Base-by-base conservation (phyloP, 257 asterid genomes). In the Coffea canephora region DNA sequence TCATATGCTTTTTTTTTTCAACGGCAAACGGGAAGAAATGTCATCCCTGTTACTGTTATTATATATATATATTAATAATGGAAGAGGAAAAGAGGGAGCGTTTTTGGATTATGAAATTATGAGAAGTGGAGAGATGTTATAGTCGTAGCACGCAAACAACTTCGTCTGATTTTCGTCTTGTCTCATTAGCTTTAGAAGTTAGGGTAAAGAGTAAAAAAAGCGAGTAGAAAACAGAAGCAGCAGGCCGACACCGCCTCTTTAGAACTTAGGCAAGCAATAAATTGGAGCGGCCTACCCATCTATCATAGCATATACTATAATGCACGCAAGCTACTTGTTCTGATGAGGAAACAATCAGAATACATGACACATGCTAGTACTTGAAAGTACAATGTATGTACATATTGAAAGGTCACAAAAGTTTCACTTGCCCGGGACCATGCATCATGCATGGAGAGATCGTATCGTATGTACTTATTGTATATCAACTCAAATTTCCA, bases 351-450 rank as follows among this genome's bases (percentile, higher is more conserved):
- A 76, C 77, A 57, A 64, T 61, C 45, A 7, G 64, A 46, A 45
- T 45, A 75, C 82, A 82, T 31, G 23, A 72, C 79, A 79, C 81
- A 83, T 73, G 85, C 78, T 80, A 81, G 96, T 92, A 93, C 96
- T 89, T 91, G 90, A 89, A 84, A 86, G 97, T 92, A 94, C 98
- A 89, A 79, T 88, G 91, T 87, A 91, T 89, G 85, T 79, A 87
- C 91, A 81, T 27, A 82, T 75, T 75, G 67, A 61, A 52, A 48
- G 41, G 75, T 80, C 69, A 71, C 6, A 14, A 23, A 65, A 45
- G 79, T 34, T 23, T 57, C 11, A 14, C 45, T 14, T 25, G 55
- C 21, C 14, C n/a, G 41, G 71, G 62, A 48, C 74, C 52, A 9
- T 68, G 34, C 13, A 62, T 31, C 52, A 9, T 68, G 34, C 13